Percentiles rank a stretch among this genome's conserved stretches.
phyloP scores from a whole-genome alignment of 306 rosid genomes.

The Pachyrhizus erosus region DNA sequence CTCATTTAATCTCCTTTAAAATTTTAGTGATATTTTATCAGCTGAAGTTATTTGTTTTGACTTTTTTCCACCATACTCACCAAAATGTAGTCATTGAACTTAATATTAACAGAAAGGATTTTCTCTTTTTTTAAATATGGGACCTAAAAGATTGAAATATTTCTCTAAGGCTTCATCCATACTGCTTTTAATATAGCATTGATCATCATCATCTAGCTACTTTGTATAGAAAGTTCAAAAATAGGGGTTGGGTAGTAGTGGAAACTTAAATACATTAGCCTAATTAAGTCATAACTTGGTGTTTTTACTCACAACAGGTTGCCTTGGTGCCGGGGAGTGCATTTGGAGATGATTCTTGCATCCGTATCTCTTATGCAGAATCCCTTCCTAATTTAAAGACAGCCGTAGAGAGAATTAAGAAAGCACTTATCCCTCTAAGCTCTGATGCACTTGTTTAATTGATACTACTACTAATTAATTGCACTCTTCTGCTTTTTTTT shows the following conservation, averaged over 20 bases:
- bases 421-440: constrained; percentile 56
- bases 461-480: constrained; percentile 30
- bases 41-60: neutral
- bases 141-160: neutral
- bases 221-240: neutral
- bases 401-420: constrained; percentile 80
- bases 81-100: neutral
- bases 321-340: constrained; percentile 89
- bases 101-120: no score
- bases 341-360: constrained; percentile 79
- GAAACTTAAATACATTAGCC: neutral
- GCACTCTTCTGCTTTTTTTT: neutral
- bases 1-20: neutral
- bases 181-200: neutral
- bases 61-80: neutral
- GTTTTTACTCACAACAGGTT: constrained; percentile 58
- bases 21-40: neutral
- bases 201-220: neutral
- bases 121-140: no score
- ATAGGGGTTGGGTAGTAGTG: neutral
- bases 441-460: constrained; percentile 51
- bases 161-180: neutral
- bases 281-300: constrained; percentile 1
- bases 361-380: constrained; percentile 81
- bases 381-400: constrained; percentile 69